A percentile compares a stretch with the other conserved stretches of the same genome.
Evolutionary conservation across 106 monocot species (phyloP).

Genomic region (Allium cepa): DNA sequence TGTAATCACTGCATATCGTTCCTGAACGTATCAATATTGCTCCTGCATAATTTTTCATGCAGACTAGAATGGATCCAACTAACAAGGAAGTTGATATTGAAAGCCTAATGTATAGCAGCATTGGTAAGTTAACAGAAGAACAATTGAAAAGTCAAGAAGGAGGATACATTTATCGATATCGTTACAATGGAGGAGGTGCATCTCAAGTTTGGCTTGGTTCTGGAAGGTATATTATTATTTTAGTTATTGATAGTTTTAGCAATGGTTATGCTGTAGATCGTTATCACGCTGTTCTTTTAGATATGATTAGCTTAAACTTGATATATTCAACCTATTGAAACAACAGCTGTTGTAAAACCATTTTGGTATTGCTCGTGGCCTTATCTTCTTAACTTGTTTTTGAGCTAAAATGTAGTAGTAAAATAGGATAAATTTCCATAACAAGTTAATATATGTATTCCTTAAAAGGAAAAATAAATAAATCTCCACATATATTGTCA

Average conservation of each 20-base stretch:
- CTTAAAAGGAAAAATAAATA: no score
- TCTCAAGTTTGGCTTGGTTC: constrained; percentile 83
- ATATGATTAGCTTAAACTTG: background rate
- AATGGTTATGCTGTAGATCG: background rate
- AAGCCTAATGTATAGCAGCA: constrained; percentile 40
- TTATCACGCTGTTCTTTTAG: background rate
- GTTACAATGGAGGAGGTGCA: constrained; percentile 74
- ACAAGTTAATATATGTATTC: no score
- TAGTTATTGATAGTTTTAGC: background rate
- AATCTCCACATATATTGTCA: no score
- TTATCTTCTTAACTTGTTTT: no score
- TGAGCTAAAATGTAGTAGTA: no score
- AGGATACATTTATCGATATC: constrained; percentile 66
- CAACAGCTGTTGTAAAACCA: no score
- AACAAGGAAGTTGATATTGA: constrained; percentile 59
- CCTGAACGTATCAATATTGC: no score
- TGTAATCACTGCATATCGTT: background rate
- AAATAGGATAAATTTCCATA: no score
- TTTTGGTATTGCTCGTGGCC: no score
- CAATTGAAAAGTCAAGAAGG: constrained; percentile 58
- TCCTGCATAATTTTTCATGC: background rate
- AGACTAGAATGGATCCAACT: constrained; percentile 82
- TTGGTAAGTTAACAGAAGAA: constrained; percentile 56
- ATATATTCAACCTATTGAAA: no score
- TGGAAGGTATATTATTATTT: constrained; percentile 44